Evolutionary conservation across 768 basidiomycete genomes (phyloP).

Genomic region (Postia placenta): DNA sequence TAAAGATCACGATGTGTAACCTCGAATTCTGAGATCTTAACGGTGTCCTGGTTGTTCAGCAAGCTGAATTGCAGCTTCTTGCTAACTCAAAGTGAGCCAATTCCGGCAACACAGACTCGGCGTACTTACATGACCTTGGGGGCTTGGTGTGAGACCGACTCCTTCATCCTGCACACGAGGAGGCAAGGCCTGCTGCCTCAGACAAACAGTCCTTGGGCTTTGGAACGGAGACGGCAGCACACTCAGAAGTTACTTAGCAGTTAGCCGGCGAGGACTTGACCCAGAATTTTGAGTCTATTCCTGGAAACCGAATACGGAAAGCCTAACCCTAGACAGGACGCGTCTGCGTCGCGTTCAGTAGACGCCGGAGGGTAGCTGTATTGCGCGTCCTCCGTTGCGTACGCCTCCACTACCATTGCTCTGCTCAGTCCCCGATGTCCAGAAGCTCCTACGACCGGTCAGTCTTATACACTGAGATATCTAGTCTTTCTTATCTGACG

Average conservation of each 20-base stretch:
- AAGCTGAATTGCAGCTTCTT: conserved; percentile 96
- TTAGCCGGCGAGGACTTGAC: no score
- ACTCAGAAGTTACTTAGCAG: no score
- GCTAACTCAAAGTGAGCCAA: conserved; percentile 33
- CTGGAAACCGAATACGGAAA: neutral
- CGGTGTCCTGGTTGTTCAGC: conserved; percentile 90
- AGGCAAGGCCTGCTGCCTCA: no score
- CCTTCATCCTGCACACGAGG: conserved; percentile 52
- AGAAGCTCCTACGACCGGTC: conserved; percentile 92
- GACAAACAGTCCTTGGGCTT: no score
- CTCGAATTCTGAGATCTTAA: conserved; percentile 94
- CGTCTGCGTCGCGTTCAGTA: conserved; percentile 2
- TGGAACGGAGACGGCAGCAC: no score
- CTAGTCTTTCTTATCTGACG: neutral
- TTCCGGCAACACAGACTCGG: neutral
- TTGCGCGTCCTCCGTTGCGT: conserved; percentile 2
- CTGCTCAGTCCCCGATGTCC: conserved; percentile 69
- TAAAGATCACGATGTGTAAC: conserved; percentile 92
- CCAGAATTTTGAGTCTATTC: neutral
- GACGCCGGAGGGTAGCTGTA: conserved; percentile 13
- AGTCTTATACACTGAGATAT: neutral
- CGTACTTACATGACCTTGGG: conserved; percentile 73
- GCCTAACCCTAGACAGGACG: neutral
- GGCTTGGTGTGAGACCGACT: conserved; percentile 69
- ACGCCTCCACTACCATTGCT: no score